These are phyloP conservation scores for Pisolithus thermaeus DNA, from an alignment of 1,284 basidiomycete species.

Conservation along the genomic window DNA sequence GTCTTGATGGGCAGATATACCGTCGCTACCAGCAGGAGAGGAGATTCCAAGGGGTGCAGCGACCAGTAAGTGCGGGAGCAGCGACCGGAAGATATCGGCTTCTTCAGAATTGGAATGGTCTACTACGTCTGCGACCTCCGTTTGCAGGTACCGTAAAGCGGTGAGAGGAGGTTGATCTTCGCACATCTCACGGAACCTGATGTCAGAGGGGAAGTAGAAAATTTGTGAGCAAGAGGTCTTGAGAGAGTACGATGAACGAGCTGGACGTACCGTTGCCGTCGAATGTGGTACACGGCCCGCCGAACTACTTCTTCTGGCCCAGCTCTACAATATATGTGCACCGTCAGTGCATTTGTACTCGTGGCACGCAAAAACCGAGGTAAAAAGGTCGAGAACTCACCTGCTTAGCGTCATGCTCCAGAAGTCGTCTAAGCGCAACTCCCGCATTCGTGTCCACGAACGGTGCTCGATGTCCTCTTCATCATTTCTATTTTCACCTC, in stretches of 20 bases:
- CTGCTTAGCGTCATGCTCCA: constrained; percentile 67
- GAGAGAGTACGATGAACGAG: background rate
- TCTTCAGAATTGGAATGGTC: constrained; percentile 61
- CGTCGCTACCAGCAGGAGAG: background rate
- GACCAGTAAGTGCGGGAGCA: constrained; percentile 59
- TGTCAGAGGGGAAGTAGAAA: background rate
- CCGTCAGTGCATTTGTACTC: background rate
- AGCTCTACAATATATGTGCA: constrained; percentile 37
- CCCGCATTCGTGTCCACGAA: constrained; percentile 20
- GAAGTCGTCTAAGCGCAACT: constrained; percentile 63
- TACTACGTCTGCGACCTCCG: constrained; percentile 62
- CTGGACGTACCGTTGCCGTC: constrained; percentile 55
- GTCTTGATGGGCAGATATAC: too few relatives aligned
- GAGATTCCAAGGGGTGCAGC: constrained; percentile 5
- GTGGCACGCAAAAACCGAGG: background rate
- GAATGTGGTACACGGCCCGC: constrained; percentile 52
- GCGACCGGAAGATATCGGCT: constrained; percentile 53
- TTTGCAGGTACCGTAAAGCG: constrained; percentile 66
- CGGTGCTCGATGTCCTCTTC: constrained; percentile 13
- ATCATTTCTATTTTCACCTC: constrained; percentile 2
- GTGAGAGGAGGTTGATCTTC: constrained; percentile 56
- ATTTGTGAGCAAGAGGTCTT: background rate
- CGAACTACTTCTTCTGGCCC: constrained; percentile 55
- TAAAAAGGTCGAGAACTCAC: constrained; percentile 31
- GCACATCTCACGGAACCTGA: constrained; percentile 75